These are phyloP conservation scores for Candida sakaeoensis DNA, from an alignment of 805 yeast species.

Conservation along the genomic window DNA sequence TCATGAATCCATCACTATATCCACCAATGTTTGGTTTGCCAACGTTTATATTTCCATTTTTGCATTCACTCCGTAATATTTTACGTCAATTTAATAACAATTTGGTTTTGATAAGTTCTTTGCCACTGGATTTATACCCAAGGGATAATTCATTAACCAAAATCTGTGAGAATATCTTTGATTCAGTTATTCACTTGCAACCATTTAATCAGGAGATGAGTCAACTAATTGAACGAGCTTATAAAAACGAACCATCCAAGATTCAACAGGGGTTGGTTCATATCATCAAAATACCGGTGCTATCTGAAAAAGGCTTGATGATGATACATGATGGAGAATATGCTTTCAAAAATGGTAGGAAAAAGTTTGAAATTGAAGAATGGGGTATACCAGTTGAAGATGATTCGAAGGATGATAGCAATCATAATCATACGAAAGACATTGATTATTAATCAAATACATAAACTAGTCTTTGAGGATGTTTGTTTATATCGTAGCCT, in stretches of 20 bases:
- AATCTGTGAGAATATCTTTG: conserved; percentile 55
- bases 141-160: conserved; percentile 46
- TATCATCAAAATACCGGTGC: conserved; percentile 63
- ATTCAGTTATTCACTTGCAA: conserved; percentile 67
- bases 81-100: conserved; percentile 43
- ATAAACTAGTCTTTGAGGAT: neutral
- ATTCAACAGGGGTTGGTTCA: conserved; percentile 85
- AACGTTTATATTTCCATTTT: conserved; percentile 51
- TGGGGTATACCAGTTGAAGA: conserved; percentile 99
- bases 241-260: conserved; percentile 67
- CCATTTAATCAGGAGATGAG: conserved; percentile 78
- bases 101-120: conserved; percentile 49
- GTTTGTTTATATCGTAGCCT: no score
- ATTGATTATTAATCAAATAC: conserved; percentile 26
- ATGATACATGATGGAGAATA: conserved; percentile 67
- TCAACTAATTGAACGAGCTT: conserved; percentile 62
- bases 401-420: conserved; percentile 51
- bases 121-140: conserved; percentile 66
- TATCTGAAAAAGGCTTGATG: conserved; percentile 81
- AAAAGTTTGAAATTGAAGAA: conserved; percentile 80
- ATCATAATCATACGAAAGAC: conserved; percentile 29
- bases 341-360: conserved; percentile 68
- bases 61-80: conserved; percentile 56
- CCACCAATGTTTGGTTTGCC: conserved; percentile 47
- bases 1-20: conserved; percentile 76